A percentile compares a stretch with the other conserved stretches of the same genome.
phyloP scores from a whole-genome alignment of 306 rosid genomes.

The Dalbergia cochinchinensis region DNA sequence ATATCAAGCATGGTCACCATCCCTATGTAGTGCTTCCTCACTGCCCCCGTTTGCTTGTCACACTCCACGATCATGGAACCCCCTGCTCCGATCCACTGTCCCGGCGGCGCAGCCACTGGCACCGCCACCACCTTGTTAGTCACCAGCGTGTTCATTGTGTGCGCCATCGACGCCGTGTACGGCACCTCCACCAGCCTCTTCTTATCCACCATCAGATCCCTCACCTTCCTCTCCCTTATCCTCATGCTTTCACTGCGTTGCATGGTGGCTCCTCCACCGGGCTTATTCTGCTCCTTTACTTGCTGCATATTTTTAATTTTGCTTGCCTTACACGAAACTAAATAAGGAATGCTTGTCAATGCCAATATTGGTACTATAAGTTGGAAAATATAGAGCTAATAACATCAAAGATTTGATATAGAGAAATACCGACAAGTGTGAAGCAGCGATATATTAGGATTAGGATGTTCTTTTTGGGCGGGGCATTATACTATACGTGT shows the following conservation, averaged over 20 bases:
- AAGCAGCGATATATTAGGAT: background rate
- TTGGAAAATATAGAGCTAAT: conserved; percentile 19
- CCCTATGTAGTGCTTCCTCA: conserved; percentile 85
- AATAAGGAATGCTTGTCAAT: background rate
- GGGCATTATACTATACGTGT: conserved; percentile 39
- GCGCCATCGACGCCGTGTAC: conserved; percentile 79
- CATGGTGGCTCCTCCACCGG: conserved; percentile 33
- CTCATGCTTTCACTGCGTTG: conserved; percentile 42
- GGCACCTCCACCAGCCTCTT: conserved; percentile 87
- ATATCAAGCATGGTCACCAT: conserved; percentile 93
- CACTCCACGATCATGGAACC: conserved; percentile 90
- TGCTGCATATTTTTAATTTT: conserved; percentile 52
- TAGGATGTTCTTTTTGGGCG: background rate
- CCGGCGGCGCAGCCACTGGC: conserved; percentile 94
- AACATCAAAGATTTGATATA: conserved; percentile 18
- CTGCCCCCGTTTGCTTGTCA: conserved; percentile 71
- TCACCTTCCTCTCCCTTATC: conserved; percentile 63
- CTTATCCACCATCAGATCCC: conserved; percentile 66
- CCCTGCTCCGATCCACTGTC: conserved; percentile 94
- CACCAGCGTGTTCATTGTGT: conserved; percentile 78
- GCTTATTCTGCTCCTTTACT: conserved; percentile 6
- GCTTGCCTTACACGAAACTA: background rate
- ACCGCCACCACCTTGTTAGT: conserved; percentile 78
- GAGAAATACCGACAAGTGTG: background rate
- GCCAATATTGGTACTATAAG: background rate